phyloP scores from a whole-genome alignment of 768 basidiomycete genomes.

The Mycena crocata region DNA sequence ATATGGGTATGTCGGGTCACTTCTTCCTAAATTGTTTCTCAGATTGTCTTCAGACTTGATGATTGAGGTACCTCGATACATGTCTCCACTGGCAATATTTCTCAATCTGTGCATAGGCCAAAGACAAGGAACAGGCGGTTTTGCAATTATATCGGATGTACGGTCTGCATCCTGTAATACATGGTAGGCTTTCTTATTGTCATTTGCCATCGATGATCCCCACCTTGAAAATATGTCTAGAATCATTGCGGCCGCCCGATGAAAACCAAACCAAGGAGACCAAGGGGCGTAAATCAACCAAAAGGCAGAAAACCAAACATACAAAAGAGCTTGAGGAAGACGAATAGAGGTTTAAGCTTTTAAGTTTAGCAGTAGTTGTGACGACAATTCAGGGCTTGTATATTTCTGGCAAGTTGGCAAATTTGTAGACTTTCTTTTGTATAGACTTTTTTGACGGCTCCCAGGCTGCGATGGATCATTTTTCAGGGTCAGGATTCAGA shows the following conservation, averaged over 20 bases:
- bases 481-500: too few relatives aligned
- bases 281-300: constrained; percentile 57
- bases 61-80: constrained; percentile 69
- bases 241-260: constrained; percentile 57
- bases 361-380: too few relatives aligned
- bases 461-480: too few relatives aligned
- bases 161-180: constrained; percentile 69
- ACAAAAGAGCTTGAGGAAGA: constrained; percentile 26
- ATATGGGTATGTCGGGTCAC: constrained; percentile 62
- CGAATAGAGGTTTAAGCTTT: constrained; percentile 5
- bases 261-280: constrained; percentile 56
- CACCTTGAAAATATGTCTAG: constrained; percentile 39
- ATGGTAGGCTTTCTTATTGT: constrained; percentile 53
- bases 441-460: too few relatives aligned
- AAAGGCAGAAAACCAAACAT: constrained; percentile 40
- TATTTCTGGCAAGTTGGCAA: too few relatives aligned
- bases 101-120: constrained; percentile 59
- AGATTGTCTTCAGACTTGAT: constrained; percentile 69
- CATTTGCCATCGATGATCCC: neutral
- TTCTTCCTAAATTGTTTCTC: constrained; percentile 28
- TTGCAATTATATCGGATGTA: constrained; percentile 87
- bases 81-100: neutral
- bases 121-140: constrained; percentile 95
- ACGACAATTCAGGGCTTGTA: too few relatives aligned
- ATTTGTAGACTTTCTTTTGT: too few relatives aligned